Evolutionary conservation across 805 yeast genomes (phyloP).

Genomic region (Teunomyces panamensis): DNA sequence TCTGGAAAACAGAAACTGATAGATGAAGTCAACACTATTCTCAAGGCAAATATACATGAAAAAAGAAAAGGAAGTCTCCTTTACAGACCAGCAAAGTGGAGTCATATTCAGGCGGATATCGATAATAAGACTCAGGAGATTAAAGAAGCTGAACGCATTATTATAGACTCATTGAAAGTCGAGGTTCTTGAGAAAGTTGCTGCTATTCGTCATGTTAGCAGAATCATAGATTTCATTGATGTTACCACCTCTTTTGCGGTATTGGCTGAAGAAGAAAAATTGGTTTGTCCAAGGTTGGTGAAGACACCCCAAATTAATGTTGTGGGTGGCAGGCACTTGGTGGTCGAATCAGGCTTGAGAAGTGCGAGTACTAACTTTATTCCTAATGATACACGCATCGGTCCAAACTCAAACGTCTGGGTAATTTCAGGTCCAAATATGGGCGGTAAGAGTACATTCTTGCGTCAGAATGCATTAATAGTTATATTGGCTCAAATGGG

Average conservation of each 20-base stretch:
- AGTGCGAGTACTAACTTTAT: slow-evolving; percentile 47
- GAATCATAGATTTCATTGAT: slow-evolving; percentile 64
- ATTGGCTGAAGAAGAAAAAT: slow-evolving; percentile 63
- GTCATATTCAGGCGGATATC: slow-evolving; percentile 54
- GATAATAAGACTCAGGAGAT: slow-evolving; percentile 48
- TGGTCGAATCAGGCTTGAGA: slow-evolving; percentile 74
- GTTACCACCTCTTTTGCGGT: slow-evolving; percentile 68
- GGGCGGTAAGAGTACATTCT: slow-evolving; percentile 56
- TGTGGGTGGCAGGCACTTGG: slow-evolving; percentile 73
- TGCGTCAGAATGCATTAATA: slow-evolving; percentile 47
- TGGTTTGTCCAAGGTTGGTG: slow-evolving; percentile 64
- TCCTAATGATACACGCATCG: slow-evolving; percentile 37
- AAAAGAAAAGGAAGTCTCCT: slow-evolving; percentile 43
- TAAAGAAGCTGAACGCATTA: slow-evolving; percentile 49
- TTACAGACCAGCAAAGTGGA: slow-evolving; percentile 46
- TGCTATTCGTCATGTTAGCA: slow-evolving; percentile 49
- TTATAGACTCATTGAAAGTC: slow-evolving; percentile 48
- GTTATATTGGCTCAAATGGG: slow-evolving; percentile 54
- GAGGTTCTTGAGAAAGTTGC: slow-evolving; percentile 44
- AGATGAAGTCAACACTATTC: slow-evolving; percentile 16
- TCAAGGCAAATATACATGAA: slow-evolving; percentile 23
- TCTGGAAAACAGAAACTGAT: slow-evolving; percentile 36
- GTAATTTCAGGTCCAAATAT: slow-evolving; percentile 37
- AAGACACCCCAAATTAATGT: slow-evolving; percentile 48
- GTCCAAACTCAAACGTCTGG: slow-evolving; percentile 17